A percentile compares a stretch with the other conserved stretches of the same genome.
These are phyloP conservation scores for Euphorbia pulcherrima DNA, from an alignment of 345 rosid species.

Conservation along the genomic window DNA sequence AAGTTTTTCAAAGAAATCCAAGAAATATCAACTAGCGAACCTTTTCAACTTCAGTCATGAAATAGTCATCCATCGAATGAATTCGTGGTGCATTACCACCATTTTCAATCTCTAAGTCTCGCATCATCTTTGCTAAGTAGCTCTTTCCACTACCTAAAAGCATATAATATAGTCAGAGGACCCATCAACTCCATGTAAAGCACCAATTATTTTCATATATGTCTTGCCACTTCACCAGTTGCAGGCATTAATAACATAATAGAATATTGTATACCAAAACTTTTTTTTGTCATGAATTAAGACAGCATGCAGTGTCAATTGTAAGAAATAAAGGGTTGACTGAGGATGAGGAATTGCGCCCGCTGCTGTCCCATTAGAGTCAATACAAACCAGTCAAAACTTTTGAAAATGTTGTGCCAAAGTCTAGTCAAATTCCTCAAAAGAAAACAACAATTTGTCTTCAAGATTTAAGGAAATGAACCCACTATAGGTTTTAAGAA, in stretches of 20 bases:
- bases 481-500: background rate
- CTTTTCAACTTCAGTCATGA: constrained; percentile 98
- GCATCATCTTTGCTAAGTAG: constrained; percentile 85
- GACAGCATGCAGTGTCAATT: background rate
- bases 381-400: background rate
- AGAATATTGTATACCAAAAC: background rate
- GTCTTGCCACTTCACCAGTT: background rate
- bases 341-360: background rate
- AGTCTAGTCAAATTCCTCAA: background rate
- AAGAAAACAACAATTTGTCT: background rate
- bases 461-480: background rate
- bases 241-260: background rate
- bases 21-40: constrained; percentile 30
- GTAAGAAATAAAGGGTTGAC: background rate
- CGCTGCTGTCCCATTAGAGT: background rate
- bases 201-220: background rate
- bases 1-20: background rate
- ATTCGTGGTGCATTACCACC: constrained; percentile 88
- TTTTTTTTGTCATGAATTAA: background rate
- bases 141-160: constrained; percentile 90
- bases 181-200: background rate
- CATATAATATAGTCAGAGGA: background rate
- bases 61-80: constrained; percentile 96
- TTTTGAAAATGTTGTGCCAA: background rate
- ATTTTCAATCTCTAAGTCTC: constrained; percentile 83